Base-by-base conservation (phyloP, 176 grass and related monocot genomes). In the Zizania latifolia region DNA sequence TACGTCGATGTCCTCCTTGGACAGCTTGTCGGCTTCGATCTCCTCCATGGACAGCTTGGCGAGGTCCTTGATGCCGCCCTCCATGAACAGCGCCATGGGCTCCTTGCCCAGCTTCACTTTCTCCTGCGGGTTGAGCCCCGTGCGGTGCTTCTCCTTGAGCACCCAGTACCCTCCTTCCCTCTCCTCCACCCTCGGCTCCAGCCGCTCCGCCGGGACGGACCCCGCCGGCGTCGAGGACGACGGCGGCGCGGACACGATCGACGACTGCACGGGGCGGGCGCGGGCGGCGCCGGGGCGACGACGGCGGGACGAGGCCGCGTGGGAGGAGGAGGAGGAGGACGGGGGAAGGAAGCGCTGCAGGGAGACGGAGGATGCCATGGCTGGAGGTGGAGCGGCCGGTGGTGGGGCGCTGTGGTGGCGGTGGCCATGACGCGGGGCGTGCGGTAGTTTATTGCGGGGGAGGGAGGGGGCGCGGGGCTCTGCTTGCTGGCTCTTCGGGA, bases 81-180 rank as follows among this genome's bases (percentile, higher is more conserved):
- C 89, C 26, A 87, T 89, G 83, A 94, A 86, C 58, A 98, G 75
- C 8, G 60, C 54, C 89, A 94, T 98, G 28, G 94, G 91, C 40
- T 98, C 91, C 86, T 89, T 98, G 75, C 79, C 86, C 34, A 98
- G 56, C 94, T 98, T 98, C 78, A 92, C 86, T 84, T 98, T 98
- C 84, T 94, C 94, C 70, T 86, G 89, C 41, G 94, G 94, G 75
- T 98, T 98, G 56, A 94, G 88, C 62, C 84, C 89, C 26, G 86
- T 57, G 5, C 86, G 72, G 77, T 83, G 74, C 94, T 90, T 87
- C 86, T 90, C 94, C 75, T 98, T 98, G 65, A 98, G 70, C 76
- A 88, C 75, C 90, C 88, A 98, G 76, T 92, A 98, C 16, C 88
- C 78, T 3, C 83, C 62, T 1, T 86, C 78, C n/a, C 53, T 50